phyloP scores from a whole-genome alignment of 306 rosid species.

The Malus sylvestris region DNA sequence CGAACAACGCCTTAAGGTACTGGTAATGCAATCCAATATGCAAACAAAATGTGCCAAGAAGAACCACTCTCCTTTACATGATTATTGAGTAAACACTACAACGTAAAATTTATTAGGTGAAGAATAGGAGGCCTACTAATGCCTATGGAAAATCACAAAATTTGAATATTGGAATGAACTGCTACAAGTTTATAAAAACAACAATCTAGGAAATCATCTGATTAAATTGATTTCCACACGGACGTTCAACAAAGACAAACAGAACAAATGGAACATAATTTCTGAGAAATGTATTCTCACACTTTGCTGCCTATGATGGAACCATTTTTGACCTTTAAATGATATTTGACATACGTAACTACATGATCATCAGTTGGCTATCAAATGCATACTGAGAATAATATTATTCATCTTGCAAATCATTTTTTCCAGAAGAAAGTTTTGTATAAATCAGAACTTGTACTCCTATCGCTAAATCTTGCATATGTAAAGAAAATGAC shows the following conservation, averaged over 20 bases:
- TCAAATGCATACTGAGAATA: not conserved
- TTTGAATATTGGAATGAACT: not conserved
- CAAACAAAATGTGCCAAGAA: not conserved
- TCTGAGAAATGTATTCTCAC: no score
- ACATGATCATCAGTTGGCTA: not conserved
- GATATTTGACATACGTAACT: not conserved
- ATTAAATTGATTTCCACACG: not conserved
- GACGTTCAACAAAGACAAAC: not conserved
- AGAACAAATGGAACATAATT: no score
- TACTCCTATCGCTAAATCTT: not conserved
- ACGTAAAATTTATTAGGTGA: not conserved
- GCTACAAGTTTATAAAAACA: not conserved
- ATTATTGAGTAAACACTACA: not conserved
- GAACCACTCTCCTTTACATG: not conserved
- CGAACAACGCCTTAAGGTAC: not conserved
- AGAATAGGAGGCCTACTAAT: not conserved
- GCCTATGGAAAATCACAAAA: not conserved
- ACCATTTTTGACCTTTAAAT: no score
- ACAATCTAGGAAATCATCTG: not conserved
- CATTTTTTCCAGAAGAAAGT: not conserved
- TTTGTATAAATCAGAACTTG: not conserved
- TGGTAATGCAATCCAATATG: not conserved
- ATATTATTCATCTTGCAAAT: not conserved
- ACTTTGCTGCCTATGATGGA: no score
- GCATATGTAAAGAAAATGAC: not conserved